Conservation (phyloP, 1,139 yeast species). For the Taphrina deformans region DNA sequence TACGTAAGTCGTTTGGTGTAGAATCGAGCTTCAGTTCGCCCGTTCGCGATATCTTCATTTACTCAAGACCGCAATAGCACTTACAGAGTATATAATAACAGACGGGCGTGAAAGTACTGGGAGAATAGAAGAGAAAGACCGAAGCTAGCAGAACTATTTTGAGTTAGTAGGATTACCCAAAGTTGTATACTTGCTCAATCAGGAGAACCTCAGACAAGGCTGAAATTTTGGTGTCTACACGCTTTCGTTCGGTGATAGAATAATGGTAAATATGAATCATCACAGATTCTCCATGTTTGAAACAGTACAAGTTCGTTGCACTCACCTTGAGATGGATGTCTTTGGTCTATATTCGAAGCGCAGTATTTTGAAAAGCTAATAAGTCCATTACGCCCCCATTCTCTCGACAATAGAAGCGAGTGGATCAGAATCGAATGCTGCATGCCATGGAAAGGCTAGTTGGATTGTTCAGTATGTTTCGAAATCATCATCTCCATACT, state of each 20-base stretch:
- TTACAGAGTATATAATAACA: too few species aligned
- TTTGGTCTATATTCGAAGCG: too few species aligned
- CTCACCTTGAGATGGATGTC: too few species aligned
- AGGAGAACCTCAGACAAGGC: conserved; percentile 31
- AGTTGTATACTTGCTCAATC: not conserved
- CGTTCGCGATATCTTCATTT: conserved; percentile 34
- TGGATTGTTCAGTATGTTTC: conserved; percentile 27
- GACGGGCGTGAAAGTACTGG: too few species aligned
- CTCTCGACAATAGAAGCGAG: too few species aligned
- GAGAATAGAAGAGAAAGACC: too few species aligned
- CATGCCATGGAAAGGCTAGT: conserved; percentile 26
- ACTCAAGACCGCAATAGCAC: not conserved
- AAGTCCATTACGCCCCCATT: too few species aligned
- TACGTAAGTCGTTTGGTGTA: conserved; percentile 34
- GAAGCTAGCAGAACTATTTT: too few species aligned
- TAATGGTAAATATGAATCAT: conserved; percentile 32
- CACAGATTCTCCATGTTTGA: conserved; percentile 7
- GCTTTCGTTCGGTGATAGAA: conserved; percentile 24
- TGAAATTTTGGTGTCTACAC: conserved; percentile 33
- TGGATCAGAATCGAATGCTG: conserved; percentile 19
- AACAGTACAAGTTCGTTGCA: not conserved
- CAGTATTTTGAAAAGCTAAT: too few species aligned
- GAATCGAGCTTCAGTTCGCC: conserved; percentile 31
- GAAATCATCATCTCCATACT: conserved; percentile 20
- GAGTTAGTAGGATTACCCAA: not conserved